Percentiles rank a stretch among this genome's conserved stretches.
These are phyloP conservation scores for Apiospora pterosperma DNA, from an alignment of 2,329 filamentous ascomycete genomes.

Conservation along the genomic window DNA sequence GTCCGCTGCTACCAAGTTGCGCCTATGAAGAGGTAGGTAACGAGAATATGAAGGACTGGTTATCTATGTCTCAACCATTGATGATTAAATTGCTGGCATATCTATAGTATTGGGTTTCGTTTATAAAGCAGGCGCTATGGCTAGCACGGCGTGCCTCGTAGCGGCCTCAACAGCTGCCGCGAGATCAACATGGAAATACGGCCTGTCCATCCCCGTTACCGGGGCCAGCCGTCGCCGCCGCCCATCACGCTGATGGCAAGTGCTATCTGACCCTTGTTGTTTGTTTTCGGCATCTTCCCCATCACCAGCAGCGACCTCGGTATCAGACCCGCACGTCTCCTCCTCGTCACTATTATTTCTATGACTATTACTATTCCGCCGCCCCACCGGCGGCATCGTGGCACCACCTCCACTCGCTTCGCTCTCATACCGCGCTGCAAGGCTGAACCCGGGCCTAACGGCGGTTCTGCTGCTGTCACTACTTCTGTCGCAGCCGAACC, in stretches of 20 bases:
- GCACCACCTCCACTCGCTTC: neutral
- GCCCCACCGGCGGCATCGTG: neutral
- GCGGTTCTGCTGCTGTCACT: constrained; percentile 33
- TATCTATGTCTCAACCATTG: too few species aligned
- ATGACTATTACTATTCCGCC: too few species aligned
- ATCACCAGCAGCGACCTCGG: constrained; percentile 17
- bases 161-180: constrained; percentile 44
- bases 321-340: constrained; percentile 14
- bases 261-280: neutral
- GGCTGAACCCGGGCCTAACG: constrained; percentile 21
- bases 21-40: neutral
- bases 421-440: constrained; percentile 15
- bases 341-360: constrained; percentile 15
- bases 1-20: neutral
- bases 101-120: neutral
- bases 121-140: neutral
- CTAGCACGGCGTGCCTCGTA: neutral
- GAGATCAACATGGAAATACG: constrained; percentile 51
- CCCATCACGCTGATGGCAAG: constrained; percentile 10
- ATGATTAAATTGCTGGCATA: neutral
- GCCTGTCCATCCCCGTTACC: constrained; percentile 44
- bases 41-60: too few species aligned
- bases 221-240: constrained; percentile 31
- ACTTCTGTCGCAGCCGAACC: constrained; percentile 72
- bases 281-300: constrained; percentile 14